Base-by-base conservation (phyloP, 2,329 filamentous ascomycete species). In the Penicillium sp. region DNA sequence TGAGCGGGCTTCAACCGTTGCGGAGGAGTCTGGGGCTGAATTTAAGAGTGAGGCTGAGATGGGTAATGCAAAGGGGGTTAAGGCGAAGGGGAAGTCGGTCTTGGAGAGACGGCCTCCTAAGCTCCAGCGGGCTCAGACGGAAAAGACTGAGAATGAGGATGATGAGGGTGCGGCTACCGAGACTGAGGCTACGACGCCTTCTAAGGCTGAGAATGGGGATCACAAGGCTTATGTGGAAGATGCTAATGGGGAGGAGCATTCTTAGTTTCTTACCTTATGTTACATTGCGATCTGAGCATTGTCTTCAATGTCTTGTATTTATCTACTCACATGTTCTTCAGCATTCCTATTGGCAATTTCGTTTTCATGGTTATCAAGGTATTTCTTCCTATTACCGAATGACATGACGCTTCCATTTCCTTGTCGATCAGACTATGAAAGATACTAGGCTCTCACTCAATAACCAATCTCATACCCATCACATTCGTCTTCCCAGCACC, bases 1-100 rank as follows among this genome's bases (percentile, higher is more conserved):
- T 15, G 57, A 61, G 1, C 49, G 46, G 9, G 35, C 53, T 18
- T 63, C 62, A 1, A 57, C 53, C 51, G 54, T 46, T 12, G 59
- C 56, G 4, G 65, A 69, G 2, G 66, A 69, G n/a, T 67, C 65
- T 2, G 62, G 57, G 1, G 54, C 56, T 6, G 68, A 69, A n/a
- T n/a, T 59, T 23, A 63, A 60, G 54, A 63, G 62, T 37, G 67
- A 67, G 33, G 53, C 54, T 2, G 66, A 64, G n/a, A 47, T 52
- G 18, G 49, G 55, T 1, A 29, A 62, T 46, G 53, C 54, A 9
- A 52, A 54, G n/a, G n/a, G n/a, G n/a, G n/a, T n/a, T 4, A 29
- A 26, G 40, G 26, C n/a, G 25, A 51, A 67, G 55, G 65, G 67
- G 2, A 69, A 67, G 57, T 51, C 53, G 4, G 62, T 67, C 6